Evolutionary conservation across 1,284 basidiomycete species (phyloP).

Genomic region (Flammula alnicola): DNA sequence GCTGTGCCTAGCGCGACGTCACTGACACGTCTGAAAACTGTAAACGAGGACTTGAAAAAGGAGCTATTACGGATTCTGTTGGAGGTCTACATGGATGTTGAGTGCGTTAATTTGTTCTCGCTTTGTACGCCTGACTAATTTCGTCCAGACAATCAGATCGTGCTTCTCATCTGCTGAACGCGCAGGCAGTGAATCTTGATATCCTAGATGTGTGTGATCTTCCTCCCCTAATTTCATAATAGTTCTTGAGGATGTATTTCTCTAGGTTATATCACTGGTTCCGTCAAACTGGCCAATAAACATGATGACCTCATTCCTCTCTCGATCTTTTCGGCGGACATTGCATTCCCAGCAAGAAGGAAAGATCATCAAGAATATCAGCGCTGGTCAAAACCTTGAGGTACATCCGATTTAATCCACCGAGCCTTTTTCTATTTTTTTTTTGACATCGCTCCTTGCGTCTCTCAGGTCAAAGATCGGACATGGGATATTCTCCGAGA

Average conservation of each 20-base stretch:
- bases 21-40: conserved; percentile 41
- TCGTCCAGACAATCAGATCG: conserved; percentile 51
- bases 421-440: not conserved
- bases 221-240: conserved; percentile 1
- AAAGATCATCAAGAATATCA: conserved; percentile 73
- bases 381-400: conserved; percentile 72
- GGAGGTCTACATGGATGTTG: conserved; percentile 80
- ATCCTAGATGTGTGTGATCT: conserved; percentile 67
- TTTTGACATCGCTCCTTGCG: not conserved
- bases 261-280: conserved; percentile 70
- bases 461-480: conserved; percentile 50
- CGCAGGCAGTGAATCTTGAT: conserved; percentile 82
- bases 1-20: conserved; percentile 15
- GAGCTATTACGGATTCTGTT: conserved; percentile 72
- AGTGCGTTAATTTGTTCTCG: conserved; percentile 46
- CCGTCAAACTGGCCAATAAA: conserved; percentile 79
- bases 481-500: conserved; percentile 61
- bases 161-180: conserved; percentile 72
- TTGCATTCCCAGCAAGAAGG: conserved; percentile 75
- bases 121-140: conserved; percentile 4
- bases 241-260: conserved; percentile 8
- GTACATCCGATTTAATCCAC: conserved; percentile 36
- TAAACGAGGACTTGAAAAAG: conserved; percentile 60
- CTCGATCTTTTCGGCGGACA: conserved; percentile 76
- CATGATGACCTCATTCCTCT: conserved; percentile 75